Percentiles rank a stretch among this genome's conserved stretches.
Evolutionary conservation across 805 yeast genomes (phyloP).

Genomic region (Ogataea allantospora): DNA sequence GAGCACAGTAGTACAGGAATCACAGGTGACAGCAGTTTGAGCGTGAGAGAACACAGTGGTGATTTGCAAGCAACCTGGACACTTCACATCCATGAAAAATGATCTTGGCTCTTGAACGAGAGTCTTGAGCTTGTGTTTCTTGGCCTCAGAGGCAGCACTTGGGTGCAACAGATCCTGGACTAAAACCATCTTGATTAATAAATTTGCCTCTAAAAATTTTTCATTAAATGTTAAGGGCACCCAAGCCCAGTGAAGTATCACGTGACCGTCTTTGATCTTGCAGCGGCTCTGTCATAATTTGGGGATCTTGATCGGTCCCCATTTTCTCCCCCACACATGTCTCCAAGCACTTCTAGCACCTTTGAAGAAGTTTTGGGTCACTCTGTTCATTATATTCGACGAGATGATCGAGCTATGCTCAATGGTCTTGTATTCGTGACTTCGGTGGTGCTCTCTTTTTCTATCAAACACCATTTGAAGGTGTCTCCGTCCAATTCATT

Average conservation of each 20-base stretch:
- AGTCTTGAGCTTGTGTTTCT: conserved; percentile 95
- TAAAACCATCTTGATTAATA: conserved; percentile 61
- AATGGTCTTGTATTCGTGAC: conserved; percentile 11
- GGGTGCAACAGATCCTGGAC: conserved; percentile 99
- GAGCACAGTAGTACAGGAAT: conserved; percentile 95
- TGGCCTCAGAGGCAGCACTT: conserved; percentile 92
- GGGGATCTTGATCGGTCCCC: conserved; percentile 2
- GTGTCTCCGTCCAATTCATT: conserved; percentile 10
- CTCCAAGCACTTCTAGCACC: conserved; percentile 7
- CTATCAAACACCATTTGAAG: conserved; percentile 13
- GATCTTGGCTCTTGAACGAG: conserved; percentile 98
- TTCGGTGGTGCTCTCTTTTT: conserved; percentile 13
- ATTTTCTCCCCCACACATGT: conserved; percentile 1
- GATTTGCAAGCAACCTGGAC: conserved; percentile 99
- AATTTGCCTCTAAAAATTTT: conserved; percentile 13
- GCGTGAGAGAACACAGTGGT: conserved; percentile 99
- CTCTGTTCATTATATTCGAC: neutral
- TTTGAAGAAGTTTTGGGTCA: conserved; percentile 3
- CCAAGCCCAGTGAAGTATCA: conserved; percentile 3
- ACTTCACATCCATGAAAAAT: conserved; percentile 99
- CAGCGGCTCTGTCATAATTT: neutral
- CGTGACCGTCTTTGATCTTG: too few relatives aligned
- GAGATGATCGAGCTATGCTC: conserved; percentile 10
- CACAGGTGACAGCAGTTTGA: conserved; percentile 99
- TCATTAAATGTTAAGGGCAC: conserved; percentile 9